These are phyloP conservation scores for Dinochytrium kinnereticum DNA, from an alignment of 371 early-diverging fungal species.

Conservation along the genomic window DNA sequence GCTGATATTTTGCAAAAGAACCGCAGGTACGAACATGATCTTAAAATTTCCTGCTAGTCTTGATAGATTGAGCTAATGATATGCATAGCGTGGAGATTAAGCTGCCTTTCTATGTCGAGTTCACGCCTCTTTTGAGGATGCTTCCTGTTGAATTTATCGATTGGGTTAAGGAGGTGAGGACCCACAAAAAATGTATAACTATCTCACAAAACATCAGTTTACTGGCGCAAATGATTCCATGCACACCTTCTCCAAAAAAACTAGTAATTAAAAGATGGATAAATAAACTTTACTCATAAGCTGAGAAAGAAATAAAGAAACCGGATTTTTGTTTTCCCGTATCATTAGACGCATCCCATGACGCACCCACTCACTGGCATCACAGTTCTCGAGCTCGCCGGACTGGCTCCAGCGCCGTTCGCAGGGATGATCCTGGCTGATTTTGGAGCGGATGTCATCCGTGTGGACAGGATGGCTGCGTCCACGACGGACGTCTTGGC, in stretches of 20 bases:
- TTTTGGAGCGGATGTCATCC: slow-evolving; percentile 77
- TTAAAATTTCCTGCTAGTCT: neutral
- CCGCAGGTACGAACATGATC: slow-evolving; percentile 25
- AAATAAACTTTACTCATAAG: neutral
- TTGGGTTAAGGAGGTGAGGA: slow-evolving; percentile 9
- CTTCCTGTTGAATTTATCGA: slow-evolving; percentile 15
- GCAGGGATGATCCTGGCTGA: slow-evolving; percentile 72
- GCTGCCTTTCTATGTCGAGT: slow-evolving; percentile 15
- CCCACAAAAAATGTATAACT: no score
- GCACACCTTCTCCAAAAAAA: slow-evolving; percentile 8
- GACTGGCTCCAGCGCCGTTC: slow-evolving; percentile 77
- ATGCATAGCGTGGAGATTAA: neutral
- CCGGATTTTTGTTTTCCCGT: neutral
- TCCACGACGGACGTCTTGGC: slow-evolving; percentile 61
- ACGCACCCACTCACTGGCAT: slow-evolving; percentile 57
- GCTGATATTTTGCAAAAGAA: slow-evolving; percentile 48
- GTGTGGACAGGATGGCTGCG: slow-evolving; percentile 63
- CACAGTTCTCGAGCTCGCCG: slow-evolving; percentile 74
- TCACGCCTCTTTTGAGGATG: neutral
- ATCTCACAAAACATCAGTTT: no score
- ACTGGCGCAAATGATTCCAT: slow-evolving; percentile 12
- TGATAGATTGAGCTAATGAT: no score
- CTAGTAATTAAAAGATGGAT: neutral
- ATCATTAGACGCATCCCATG: neutral
- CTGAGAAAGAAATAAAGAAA: neutral